Evolutionary conservation across 768 basidiomycete genomes (phyloP).

Genomic region (Phlegmacium glaucopus): DNA sequence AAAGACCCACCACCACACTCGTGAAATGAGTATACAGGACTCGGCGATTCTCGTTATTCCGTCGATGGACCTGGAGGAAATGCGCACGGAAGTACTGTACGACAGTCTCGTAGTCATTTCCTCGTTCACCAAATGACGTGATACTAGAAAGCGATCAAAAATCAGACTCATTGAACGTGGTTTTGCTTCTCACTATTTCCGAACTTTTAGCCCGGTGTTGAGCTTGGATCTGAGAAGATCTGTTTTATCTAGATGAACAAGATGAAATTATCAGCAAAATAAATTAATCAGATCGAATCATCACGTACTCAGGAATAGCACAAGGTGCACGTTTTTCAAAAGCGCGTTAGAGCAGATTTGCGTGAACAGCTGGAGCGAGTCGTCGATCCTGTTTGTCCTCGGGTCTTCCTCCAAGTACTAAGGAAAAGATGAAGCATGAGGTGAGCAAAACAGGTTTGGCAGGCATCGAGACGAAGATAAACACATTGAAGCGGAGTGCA

Average conservation of each 20-base stretch:
- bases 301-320: constrained; percentile 55
- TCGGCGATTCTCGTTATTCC: constrained; percentile 75
- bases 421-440: constrained; percentile 3
- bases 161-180: constrained; percentile 3
- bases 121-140: constrained; percentile 74
- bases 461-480: not conserved
- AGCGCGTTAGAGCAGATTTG: constrained; percentile 81
- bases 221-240: constrained; percentile 75
- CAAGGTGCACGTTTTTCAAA: constrained; percentile 64
- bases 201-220: constrained; percentile 63
- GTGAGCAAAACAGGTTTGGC: constrained; percentile 4
- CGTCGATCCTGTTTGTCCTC: constrained; percentile 80
- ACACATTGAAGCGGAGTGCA: too few species aligned
- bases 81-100: constrained; percentile 87
- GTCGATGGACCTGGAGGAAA: constrained; percentile 77
- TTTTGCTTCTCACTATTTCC: constrained; percentile 64
- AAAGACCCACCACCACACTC: constrained; percentile 63
- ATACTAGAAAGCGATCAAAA: constrained; percentile 43
- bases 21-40: constrained; percentile 83
- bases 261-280: constrained; percentile 9
- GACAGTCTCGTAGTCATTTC: constrained; percentile 80
- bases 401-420: constrained; percentile 88
- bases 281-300: constrained; percentile 1
- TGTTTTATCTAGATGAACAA: constrained; percentile 55
- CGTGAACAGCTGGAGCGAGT: constrained; percentile 85